A percentile compares a stretch with the other conserved stretches of the same genome.
These are phyloP conservation scores for Pseudognaphalium luteoalbum DNA, from an alignment of 129 eudicot genomes.

Conservation along the genomic window DNA sequence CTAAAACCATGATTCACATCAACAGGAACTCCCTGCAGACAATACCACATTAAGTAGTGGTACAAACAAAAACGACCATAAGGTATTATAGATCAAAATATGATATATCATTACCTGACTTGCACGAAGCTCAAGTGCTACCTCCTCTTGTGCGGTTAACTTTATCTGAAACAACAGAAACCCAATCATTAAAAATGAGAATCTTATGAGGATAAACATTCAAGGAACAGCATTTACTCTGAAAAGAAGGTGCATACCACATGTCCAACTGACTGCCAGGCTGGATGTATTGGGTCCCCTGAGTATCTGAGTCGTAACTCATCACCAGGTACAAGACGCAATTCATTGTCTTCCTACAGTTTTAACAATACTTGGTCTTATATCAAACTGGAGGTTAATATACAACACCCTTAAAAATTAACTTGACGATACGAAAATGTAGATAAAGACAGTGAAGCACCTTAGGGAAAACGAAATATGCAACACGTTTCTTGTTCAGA, in stretches of 20 bases:
- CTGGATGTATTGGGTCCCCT: conserved; percentile 89
- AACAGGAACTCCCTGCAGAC: conserved; percentile 80
- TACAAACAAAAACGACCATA: not conserved
- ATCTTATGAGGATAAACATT: not conserved
- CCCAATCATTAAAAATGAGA: not conserved
- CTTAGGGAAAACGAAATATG: conserved; percentile 95
- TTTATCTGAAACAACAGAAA: conserved; percentile 58
- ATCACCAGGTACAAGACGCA: conserved; percentile 30
- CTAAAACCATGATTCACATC: conserved; percentile 87
- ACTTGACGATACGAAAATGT: not conserved
- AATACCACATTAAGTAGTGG: conserved; percentile 8
- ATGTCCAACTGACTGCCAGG: conserved; percentile 97
- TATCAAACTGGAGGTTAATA: not conserved
- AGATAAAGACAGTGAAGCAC: conserved; percentile 29
- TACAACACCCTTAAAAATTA: not conserved
- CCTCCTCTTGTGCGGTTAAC: conserved; percentile 96
- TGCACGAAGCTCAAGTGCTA: conserved; percentile 96
- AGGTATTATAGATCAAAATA: not conserved
- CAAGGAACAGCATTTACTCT: not conserved
- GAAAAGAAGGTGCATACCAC: conserved; percentile 55
- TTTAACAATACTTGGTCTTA: not conserved
- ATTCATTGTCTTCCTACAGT: conserved; percentile 79
- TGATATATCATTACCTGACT: conserved; percentile 56
- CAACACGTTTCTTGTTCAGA: conserved; percentile 96
- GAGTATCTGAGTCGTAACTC: conserved; percentile 71